Evolutionary conservation across 2,329 filamentous ascomycete genomes (phyloP).

Genomic region (Neonectria hederae): DNA sequence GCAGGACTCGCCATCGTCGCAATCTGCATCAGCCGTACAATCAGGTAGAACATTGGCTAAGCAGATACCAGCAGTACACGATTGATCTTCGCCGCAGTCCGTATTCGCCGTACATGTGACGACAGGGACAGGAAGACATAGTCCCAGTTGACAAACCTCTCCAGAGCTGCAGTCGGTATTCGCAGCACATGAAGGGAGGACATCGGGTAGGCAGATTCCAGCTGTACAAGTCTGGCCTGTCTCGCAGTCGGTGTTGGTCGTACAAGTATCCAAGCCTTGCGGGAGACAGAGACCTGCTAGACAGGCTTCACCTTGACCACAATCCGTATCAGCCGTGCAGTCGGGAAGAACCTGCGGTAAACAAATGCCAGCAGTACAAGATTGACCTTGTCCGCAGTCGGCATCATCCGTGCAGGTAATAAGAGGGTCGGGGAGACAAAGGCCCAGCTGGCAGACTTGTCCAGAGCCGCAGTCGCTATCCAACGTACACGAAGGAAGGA

Average conservation of each 20-base stretch:
- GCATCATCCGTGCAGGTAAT: neutral
- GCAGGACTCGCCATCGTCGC: neutral
- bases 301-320: neutral
- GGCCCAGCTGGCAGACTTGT: constrained; percentile 6
- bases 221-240: constrained; percentile 3
- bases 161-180: neutral
- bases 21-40: neutral
- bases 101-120: neutral
- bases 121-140: constrained; percentile 2
- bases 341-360: neutral
- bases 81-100: neutral
- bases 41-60: neutral
- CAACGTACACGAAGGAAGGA: neutral
- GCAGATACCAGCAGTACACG: constrained; percentile 5
- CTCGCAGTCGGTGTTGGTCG: neutral
- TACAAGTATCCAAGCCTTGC: neutral
- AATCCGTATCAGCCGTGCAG: neutral
- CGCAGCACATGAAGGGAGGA: neutral
- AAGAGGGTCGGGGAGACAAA: constrained; percentile 5
- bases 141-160: constrained; percentile 1
- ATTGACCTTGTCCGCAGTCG: neutral
- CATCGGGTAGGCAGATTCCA: constrained; percentile 8
- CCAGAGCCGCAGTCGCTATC: neutral
- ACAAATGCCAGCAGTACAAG: constrained; percentile 17
- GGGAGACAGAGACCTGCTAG: neutral